Evolutionary conservation across 2,329 filamentous ascomycete genomes (phyloP).

Genomic region (Cordyceps sp.): DNA sequence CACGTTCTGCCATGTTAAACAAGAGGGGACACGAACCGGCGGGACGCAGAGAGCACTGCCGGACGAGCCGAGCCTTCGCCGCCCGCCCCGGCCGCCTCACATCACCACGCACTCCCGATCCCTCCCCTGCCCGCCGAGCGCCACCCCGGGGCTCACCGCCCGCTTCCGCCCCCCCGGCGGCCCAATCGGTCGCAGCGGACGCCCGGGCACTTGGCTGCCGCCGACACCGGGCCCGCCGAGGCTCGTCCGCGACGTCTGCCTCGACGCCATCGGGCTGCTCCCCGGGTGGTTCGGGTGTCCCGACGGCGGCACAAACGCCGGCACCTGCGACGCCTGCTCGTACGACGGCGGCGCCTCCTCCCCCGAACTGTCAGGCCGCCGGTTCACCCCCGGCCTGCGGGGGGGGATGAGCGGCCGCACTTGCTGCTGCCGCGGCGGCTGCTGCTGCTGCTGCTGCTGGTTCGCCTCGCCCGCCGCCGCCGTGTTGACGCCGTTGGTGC

Average conservation of each 20-base stretch:
- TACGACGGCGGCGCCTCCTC: slow-evolving; percentile 41
- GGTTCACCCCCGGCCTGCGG: slow-evolving; percentile 17
- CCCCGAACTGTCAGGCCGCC: slow-evolving; percentile 19
- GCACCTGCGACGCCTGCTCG: slow-evolving; percentile 35
- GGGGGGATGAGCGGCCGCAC: slow-evolving; percentile 26
- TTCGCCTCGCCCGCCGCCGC: slow-evolving; percentile 2
- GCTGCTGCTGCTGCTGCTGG: not conserved
- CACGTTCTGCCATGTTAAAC: no score
- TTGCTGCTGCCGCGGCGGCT: slow-evolving; percentile 12
- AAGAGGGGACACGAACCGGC: no score
- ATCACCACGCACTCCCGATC: slow-evolving; percentile 29
- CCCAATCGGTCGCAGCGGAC: slow-evolving; percentile 5
- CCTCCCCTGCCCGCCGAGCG: slow-evolving; percentile 6
- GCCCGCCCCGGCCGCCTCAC: no score
- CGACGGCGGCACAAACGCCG: slow-evolving; percentile 32
- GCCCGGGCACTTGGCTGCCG: not conserved
- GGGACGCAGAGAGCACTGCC: no score
- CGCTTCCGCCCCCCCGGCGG: slow-evolving; percentile 8
- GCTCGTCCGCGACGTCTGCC: slow-evolving; percentile 2
- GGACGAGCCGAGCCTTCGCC: no score
- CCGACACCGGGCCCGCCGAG: no score
- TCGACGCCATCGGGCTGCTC: slow-evolving; percentile 13
- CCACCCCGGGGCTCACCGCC: slow-evolving; percentile 7
- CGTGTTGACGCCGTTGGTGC: slow-evolving; percentile 8
- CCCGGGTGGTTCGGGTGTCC: slow-evolving; percentile 32